These are phyloP conservation scores for Spathaspora passalidarum DNA, from an alignment of 805 yeast genomes.

Conservation along the genomic window DNA sequence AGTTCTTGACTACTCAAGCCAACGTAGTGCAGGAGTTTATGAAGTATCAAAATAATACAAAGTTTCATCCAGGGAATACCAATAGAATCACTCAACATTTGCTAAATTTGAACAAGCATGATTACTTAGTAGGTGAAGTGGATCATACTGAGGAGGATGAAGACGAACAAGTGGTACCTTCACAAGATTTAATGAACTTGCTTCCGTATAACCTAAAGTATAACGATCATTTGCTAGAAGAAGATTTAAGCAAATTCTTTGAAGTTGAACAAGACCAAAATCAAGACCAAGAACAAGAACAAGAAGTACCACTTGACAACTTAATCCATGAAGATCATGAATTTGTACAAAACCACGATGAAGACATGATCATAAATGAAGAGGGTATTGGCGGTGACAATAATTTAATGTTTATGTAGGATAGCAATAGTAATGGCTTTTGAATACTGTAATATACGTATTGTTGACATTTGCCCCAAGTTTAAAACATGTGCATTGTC, in stretches of 20 bases:
- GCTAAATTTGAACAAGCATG: conserved; percentile 24
- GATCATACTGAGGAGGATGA: conserved; percentile 18
- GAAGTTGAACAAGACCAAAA: conserved; percentile 16
- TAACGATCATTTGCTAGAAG: conserved; percentile 19
- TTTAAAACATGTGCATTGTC: too few species aligned
- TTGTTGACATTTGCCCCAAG: too few species aligned
- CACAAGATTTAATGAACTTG: conserved; percentile 18
- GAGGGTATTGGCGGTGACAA: conserved; percentile 26
- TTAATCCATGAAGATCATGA: conserved; percentile 4
- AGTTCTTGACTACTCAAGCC: conserved; percentile 24
- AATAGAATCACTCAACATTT: conserved; percentile 21
- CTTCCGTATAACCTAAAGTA: conserved; percentile 35
- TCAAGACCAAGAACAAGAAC: conserved; percentile 1
- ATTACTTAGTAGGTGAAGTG: conserved; percentile 24
- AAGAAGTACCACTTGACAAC: neutral
- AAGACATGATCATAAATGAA: conserved; percentile 11
- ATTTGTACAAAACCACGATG: neutral
- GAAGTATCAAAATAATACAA: conserved; percentile 23
- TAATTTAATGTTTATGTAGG: conserved; percentile 15
- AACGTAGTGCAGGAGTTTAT: conserved; percentile 24
- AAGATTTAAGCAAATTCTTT: conserved; percentile 24
- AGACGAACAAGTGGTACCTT: conserved; percentile 15
- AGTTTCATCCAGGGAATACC: conserved; percentile 26
- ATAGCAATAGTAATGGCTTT: too few species aligned
- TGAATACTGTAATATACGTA: too few species aligned